A percentile compares a stretch with the other conserved stretches of the same genome.
Evolutionary conservation across 306 rosid species (phyloP).

Genomic region (Lotus japonicus): DNA sequence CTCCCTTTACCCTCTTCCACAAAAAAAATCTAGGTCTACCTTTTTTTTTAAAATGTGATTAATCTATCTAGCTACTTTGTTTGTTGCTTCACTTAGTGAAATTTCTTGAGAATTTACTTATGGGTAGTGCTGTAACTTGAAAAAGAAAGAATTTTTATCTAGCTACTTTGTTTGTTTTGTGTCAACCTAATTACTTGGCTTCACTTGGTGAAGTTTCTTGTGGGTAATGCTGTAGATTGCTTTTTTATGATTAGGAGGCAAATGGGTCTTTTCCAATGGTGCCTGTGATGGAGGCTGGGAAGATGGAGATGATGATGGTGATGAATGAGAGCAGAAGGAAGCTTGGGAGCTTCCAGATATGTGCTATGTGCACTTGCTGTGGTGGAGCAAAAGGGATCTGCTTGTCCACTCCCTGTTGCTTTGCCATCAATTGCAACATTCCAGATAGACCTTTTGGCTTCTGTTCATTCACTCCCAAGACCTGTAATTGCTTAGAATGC

Average conservation of each 20-base stretch:
- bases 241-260: constrained; percentile 41
- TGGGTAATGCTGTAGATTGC: too few relatives aligned
- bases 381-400: constrained; percentile 91
- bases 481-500: constrained; percentile 99
- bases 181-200: too few relatives aligned
- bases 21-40: too few relatives aligned
- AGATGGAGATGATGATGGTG: constrained; percentile 52
- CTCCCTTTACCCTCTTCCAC: not conserved
- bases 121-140: constrained; percentile 26
- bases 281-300: constrained; percentile 59
- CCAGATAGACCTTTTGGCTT: constrained; percentile 97
- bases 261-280: constrained; percentile 64
- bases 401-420: constrained; percentile 96
- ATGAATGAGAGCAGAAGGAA: constrained; percentile 83
- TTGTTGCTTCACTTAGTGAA: too few relatives aligned
- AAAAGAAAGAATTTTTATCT: constrained; percentile 24
- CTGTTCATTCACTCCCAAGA: constrained; percentile 95
- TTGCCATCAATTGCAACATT: constrained; percentile 96
- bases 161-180: too few relatives aligned
- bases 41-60: not conserved
- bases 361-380: constrained; percentile 95
- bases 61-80: not conserved
- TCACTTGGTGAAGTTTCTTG: too few relatives aligned
- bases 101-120: too few relatives aligned
- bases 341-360: constrained; percentile 81